A percentile compares a stretch with the other conserved stretches of the same genome.
phyloP scores from a whole-genome alignment of 768 basidiomycete genomes.

The Lentinula detonsa region DNA sequence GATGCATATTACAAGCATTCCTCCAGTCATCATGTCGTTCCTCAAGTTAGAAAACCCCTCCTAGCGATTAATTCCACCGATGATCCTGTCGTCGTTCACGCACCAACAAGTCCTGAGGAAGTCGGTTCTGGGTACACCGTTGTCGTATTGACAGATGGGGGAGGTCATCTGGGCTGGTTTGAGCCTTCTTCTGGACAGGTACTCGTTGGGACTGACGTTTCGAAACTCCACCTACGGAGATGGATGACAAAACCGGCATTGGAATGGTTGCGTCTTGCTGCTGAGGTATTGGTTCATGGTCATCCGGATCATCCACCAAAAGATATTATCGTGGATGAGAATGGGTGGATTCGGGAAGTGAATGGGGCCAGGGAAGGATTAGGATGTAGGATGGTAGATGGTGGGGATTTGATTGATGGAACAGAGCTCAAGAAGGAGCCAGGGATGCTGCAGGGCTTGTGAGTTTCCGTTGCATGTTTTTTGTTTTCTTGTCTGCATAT shows the following conservation, averaged over 20 bases:
- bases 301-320: neutral
- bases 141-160: slow-evolving; percentile 35
- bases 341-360: slow-evolving; percentile 7
- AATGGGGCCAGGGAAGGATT: slow-evolving; percentile 20
- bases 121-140: slow-evolving; percentile 28
- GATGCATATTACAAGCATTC: slow-evolving; percentile 43
- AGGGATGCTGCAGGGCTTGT: slow-evolving; percentile 23
- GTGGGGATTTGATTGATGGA: slow-evolving; percentile 26
- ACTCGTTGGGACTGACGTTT: neutral
- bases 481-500: neutral
- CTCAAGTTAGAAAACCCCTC: slow-evolving; percentile 41
- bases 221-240: slow-evolving; percentile 18
- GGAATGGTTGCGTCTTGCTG: slow-evolving; percentile 39
- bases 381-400: slow-evolving; percentile 34
- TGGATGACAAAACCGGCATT: slow-evolving; percentile 44
- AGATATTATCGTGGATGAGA: slow-evolving; percentile 2
- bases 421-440: slow-evolving; percentile 12
- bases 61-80: slow-evolving; percentile 45
- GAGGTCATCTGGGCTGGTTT: slow-evolving; percentile 59
- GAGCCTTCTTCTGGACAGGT: slow-evolving; percentile 19
- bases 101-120: slow-evolving; percentile 9
- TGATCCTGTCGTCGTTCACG: slow-evolving; percentile 43
- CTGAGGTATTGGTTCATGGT: slow-evolving; percentile 23
- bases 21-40: slow-evolving; percentile 36
- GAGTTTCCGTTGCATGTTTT: neutral